Percentiles rank a stretch among this genome's conserved stretches.
phyloP scores from a whole-genome alignment of 2,329 filamentous ascomycete species.

The Proliferodiscus dingleyae region DNA sequence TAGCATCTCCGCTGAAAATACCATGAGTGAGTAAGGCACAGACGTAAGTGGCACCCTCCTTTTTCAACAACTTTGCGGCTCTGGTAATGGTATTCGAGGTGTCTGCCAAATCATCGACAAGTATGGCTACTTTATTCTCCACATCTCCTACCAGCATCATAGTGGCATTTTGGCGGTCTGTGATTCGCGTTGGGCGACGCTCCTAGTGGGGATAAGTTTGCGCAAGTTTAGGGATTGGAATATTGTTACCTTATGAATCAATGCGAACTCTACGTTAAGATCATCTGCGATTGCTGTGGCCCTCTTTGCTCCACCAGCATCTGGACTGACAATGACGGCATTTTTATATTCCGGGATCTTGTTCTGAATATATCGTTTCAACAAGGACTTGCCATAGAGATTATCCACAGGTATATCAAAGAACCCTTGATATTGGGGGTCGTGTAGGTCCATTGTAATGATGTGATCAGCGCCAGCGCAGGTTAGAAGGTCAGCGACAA shows the following conservation, averaged over 20 bases:
- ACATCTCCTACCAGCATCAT: constrained; percentile 96
- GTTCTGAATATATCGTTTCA: constrained; percentile 68
- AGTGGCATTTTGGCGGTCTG: constrained; percentile 82
- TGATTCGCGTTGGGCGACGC: constrained; percentile 82
- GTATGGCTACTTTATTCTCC: constrained; percentile 72
- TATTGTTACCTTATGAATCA: constrained; percentile 85
- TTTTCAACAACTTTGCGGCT: constrained; percentile 93
- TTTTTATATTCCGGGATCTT: constrained; percentile 76
- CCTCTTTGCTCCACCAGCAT: constrained; percentile 93
- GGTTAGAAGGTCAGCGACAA: constrained; percentile 89
- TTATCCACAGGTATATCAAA: constrained; percentile 99
- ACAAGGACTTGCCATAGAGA: constrained; percentile 76
- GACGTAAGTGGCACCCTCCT: constrained; percentile 85
- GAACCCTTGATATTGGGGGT: constrained; percentile 96
- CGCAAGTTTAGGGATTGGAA: constrained; percentile 28
- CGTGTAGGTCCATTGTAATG: constrained; percentile 96
- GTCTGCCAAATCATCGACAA: constrained; percentile 91
- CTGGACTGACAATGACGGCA: constrained; percentile 89
- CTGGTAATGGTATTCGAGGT: constrained; percentile 96
- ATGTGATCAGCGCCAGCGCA: constrained; percentile 95
- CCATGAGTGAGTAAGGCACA: constrained; percentile 93
- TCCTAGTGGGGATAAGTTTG: constrained; percentile 52
- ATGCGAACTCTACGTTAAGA: constrained; percentile 88
- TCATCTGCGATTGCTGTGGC: constrained; percentile 93
- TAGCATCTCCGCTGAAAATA: constrained; percentile 90